Conservation (phyloP, 2,329 filamentous ascomycete species). For the Bipolaris cookei region DNA sequence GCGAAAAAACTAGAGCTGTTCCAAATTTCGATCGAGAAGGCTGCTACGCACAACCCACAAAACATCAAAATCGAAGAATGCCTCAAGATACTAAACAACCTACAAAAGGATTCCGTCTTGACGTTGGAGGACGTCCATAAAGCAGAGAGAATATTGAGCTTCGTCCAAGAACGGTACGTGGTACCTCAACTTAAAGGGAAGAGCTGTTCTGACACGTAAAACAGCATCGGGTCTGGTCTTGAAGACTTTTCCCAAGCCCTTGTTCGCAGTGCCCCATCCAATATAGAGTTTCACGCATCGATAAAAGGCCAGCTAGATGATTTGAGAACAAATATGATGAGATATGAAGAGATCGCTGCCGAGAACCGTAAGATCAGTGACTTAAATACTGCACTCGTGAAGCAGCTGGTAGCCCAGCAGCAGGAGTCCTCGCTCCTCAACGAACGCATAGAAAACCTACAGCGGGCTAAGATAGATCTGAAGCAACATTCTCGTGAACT, state of each 20-base stretch:
- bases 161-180: conserved; percentile 31
- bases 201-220: conserved; percentile 6
- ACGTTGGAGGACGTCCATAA: conserved; percentile 30
- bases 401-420: conserved; percentile 26
- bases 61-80: conserved; percentile 25
- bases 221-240: conserved; percentile 31
- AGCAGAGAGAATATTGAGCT: conserved; percentile 32
- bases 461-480: conserved; percentile 21
- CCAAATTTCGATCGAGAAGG: conserved; percentile 16
- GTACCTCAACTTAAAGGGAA: neutral
- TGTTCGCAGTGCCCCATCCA: conserved; percentile 1
- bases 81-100: conserved; percentile 20
- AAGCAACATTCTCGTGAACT: conserved; percentile 15
- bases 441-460: conserved; percentile 11
- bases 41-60: neutral
- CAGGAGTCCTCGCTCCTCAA: conserved; percentile 22
- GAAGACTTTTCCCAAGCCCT: conserved; percentile 12
- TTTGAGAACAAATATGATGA: conserved; percentile 27
- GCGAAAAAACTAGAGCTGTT: conserved; percentile 24
- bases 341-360: conserved; percentile 25
- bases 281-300: conserved; percentile 13
- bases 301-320: conserved; percentile 24
- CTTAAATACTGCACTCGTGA: conserved; percentile 20
- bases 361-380: conserved; percentile 23
- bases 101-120: conserved; percentile 25